Base-by-base conservation (phyloP, 495 filamentous ascomycete genomes). In the Aspergillus funiculosus region DNA sequence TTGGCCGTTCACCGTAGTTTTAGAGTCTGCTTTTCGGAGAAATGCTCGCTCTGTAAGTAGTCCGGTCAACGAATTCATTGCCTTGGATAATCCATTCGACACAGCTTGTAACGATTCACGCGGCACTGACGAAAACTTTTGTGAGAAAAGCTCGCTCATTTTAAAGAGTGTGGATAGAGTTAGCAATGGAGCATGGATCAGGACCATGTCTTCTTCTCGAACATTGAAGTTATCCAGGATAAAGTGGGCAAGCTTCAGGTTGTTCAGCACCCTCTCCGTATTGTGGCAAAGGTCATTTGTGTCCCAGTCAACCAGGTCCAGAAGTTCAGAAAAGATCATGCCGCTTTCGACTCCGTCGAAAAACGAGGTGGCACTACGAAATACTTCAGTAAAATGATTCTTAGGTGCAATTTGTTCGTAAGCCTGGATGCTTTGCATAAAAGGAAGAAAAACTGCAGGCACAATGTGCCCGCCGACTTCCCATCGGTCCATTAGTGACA, bases 401-500 rank as follows among this genome's bases (percentile, higher is more conserved):
- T 83, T 83, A 11, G 43, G 66, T 45, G 32, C 83, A 69, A 43
- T 66, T 60, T 30, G 60, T 59, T 89, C 80, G 65, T 87, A 96
- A 13, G 66, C 60, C 50, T 82, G 79, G 32, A 94, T 78, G 48
- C 79, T 90, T 57, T 82, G 68, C 46, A 97, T 77, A n/a, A 88
- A 80, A 8, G 89, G 86, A 1, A 94, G 67, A 56, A 99, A 97
- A 8, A 97, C 78, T 21, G 85, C 80, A 0, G 90, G 86, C 5
- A 95, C 82, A 38, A 99, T 81, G 17, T 89, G 69, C 8, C 86
- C 88, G 14, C 92, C 92, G 55, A 99, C 87, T 58, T 99, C 94
- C 89, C 87, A 95, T 21, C 87, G 79, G 68, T 99, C 92, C 94
- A 97, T 95, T 40, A 99, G 67, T 11, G 94, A 95, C 4, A 96